These are phyloP conservation scores for Pseudogymnoascus sp. DNA, from an alignment of 2,329 filamentous ascomycete genomes.

Conservation along the genomic window DNA sequence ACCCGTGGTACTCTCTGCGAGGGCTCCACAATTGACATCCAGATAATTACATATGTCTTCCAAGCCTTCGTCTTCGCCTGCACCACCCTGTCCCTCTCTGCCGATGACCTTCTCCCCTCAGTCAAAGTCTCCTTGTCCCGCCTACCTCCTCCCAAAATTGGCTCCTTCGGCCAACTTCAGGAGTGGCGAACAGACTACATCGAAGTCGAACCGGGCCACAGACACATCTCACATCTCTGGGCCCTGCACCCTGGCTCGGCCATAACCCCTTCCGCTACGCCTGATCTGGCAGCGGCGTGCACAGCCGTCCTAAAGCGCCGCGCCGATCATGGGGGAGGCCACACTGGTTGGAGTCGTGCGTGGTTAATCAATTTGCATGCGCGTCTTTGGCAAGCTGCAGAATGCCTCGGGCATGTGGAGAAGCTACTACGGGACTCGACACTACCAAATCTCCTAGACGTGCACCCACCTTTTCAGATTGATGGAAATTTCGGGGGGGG, in stretches of 20 bases:
- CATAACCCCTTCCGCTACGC: constrained; percentile 32
- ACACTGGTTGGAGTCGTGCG: constrained; percentile 42
- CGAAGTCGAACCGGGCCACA: constrained; percentile 37
- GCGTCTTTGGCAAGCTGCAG: constrained; percentile 33
- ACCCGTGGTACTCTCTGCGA: constrained; percentile 32
- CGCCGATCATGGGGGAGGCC: constrained; percentile 35
- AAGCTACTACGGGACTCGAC: constrained; percentile 36
- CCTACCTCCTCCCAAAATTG: constrained; percentile 23
- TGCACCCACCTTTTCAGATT: constrained; percentile 42
- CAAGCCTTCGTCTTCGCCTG: constrained; percentile 22
- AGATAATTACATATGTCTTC: constrained; percentile 36
- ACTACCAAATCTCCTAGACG: constrained; percentile 38
- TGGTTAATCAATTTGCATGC: constrained; percentile 41
- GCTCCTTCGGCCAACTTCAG: constrained; percentile 32
- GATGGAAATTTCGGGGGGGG: constrained; percentile 44
- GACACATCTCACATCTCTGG: constrained; percentile 40
- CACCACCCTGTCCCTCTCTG: constrained; percentile 20
- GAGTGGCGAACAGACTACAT: constrained; percentile 36
- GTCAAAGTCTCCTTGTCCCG: constrained; percentile 9
- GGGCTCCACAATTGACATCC: constrained; percentile 41
- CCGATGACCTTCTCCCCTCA: constrained; percentile 25
- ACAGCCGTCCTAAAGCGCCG: constrained; percentile 28
- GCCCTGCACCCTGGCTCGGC: constrained; percentile 35
- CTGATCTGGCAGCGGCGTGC: constrained; percentile 24
- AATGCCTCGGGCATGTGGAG: constrained; percentile 33